These are phyloP conservation scores for Prunus campanulata DNA, from an alignment of 306 rosid genomes.

Conservation along the genomic window DNA sequence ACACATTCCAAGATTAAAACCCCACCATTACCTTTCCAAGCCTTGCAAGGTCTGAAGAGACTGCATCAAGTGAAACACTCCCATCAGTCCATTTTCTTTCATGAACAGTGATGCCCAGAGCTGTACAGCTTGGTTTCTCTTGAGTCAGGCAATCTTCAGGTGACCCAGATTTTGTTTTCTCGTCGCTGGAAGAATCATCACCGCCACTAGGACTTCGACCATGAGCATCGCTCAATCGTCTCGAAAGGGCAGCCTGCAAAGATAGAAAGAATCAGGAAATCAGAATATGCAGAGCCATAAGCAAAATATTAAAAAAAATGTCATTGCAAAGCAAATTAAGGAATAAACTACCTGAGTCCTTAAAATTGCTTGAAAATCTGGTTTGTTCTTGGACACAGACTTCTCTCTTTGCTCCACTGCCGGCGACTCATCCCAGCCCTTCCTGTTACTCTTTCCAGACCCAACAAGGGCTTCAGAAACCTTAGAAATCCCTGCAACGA, in stretches of 20 bases:
- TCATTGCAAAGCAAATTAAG: neutral
- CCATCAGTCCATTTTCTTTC: slow-evolving; percentile 96
- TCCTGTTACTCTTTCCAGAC: slow-evolving; percentile 59
- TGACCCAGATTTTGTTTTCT: slow-evolving; percentile 39
- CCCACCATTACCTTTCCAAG: slow-evolving; percentile 65
- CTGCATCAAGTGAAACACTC: slow-evolving; percentile 60
- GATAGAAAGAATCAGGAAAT: neutral
- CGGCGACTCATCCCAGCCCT: slow-evolving; percentile 81
- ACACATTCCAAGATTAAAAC: neutral
- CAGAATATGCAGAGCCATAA: neutral
- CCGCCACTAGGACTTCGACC: slow-evolving; percentile 33
- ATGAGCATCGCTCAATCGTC: slow-evolving; percentile 78
- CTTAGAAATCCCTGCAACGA: slow-evolving; percentile 66
- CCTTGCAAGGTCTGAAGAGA: slow-evolving; percentile 58
- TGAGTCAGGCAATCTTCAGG: slow-evolving; percentile 21
- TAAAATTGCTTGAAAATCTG: slow-evolving; percentile 67
- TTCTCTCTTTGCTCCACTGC: slow-evolving; percentile 49
- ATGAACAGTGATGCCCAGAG: slow-evolving; percentile 65
- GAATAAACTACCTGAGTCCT: slow-evolving; percentile 67
- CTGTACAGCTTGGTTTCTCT: slow-evolving; percentile 41
- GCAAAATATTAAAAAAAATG: neutral
- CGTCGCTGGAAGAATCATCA: slow-evolving; percentile 45
- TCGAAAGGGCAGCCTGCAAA: slow-evolving; percentile 78
- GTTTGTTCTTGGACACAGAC: slow-evolving; percentile 47
- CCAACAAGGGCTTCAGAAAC: slow-evolving; percentile 70